Evolutionary conservation across 805 yeast species (phyloP).

Genomic region (Candida ulmi): DNA sequence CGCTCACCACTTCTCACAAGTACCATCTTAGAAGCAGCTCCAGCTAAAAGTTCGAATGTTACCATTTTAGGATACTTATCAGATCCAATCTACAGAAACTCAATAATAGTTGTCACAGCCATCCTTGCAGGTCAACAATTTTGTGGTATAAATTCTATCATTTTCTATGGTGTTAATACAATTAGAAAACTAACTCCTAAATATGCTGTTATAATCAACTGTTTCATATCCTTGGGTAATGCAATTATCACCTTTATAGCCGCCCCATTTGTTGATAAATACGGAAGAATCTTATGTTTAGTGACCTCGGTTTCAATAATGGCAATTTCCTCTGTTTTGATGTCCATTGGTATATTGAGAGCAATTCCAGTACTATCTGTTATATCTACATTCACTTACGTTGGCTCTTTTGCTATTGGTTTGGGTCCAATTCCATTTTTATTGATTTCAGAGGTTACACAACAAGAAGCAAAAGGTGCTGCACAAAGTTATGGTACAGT

Average conservation of each 20-base stretch:
- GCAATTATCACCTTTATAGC: conserved; percentile 67
- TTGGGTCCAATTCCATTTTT: conserved; percentile 95
- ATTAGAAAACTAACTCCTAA: conserved; percentile 67
- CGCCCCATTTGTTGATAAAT: conserved; percentile 67
- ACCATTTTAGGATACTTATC: conserved; percentile 42
- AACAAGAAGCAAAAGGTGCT: conserved; percentile 66
- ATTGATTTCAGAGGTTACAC: conserved; percentile 84
- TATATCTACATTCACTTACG: conserved; percentile 63
- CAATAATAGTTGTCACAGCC: conserved; percentile 62
- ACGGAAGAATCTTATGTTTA: conserved; percentile 73
- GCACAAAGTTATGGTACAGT: conserved; percentile 94
- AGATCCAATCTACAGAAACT: conserved; percentile 44
- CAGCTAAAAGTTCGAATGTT: conserved; percentile 7
- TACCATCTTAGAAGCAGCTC: background rate
- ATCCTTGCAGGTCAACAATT: conserved; percentile 84
- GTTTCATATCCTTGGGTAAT: conserved; percentile 70
- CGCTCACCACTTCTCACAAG: background rate
- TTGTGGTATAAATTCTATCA: conserved; percentile 87
- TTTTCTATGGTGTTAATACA: conserved; percentile 89
- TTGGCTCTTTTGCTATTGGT: conserved; percentile 85
- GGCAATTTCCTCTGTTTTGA: conserved; percentile 56
- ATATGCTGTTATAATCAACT: conserved; percentile 65
- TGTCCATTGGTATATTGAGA: conserved; percentile 60
- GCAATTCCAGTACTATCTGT: conserved; percentile 47
- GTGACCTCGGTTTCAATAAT: conserved; percentile 60